phyloP scores from a whole-genome alignment of 2,329 filamentous ascomycete species.

The Colletotrichum higginsianum region DNA sequence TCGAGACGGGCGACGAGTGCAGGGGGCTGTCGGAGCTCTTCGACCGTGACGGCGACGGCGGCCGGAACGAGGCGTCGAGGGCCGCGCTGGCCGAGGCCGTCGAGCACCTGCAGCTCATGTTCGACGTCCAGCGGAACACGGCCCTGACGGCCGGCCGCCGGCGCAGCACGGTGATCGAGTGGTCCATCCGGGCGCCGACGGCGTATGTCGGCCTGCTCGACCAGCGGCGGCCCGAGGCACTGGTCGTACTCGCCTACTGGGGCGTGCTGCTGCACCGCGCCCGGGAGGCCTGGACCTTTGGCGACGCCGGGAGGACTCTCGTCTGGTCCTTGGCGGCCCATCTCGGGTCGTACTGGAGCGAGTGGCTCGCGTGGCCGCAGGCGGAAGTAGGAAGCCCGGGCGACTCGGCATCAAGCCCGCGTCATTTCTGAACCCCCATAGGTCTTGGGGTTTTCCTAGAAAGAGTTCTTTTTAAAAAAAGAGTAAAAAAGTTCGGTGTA shows the following conservation, averaged over 20 bases:
- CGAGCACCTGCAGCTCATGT: slow-evolving; percentile 49
- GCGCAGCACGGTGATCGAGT: slow-evolving; percentile 47
- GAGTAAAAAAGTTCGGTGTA: too few relatives aligned
- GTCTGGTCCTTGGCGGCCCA: slow-evolving; percentile 46
- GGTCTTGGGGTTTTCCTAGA: too few relatives aligned
- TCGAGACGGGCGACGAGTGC: slow-evolving; percentile 45
- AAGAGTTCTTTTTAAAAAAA: too few relatives aligned
- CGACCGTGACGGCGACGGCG: slow-evolving; percentile 7
- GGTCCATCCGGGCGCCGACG: slow-evolving; percentile 53
- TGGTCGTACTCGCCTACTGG: slow-evolving; percentile 58
- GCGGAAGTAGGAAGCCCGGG: background rate
- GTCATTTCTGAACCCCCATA: too few relatives aligned
- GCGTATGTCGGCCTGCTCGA: slow-evolving; percentile 55
- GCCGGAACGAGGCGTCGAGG: slow-evolving; percentile 40
- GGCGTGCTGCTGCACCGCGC: slow-evolving; percentile 57
- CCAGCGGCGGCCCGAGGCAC: slow-evolving; percentile 55
- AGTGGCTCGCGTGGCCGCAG: slow-evolving; percentile 46
- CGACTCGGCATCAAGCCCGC: background rate
- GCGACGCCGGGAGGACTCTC: slow-evolving; percentile 49
- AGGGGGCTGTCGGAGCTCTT: slow-evolving; percentile 46
- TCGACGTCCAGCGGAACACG: slow-evolving; percentile 45
- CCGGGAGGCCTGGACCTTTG: slow-evolving; percentile 53
- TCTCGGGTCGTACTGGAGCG: slow-evolving; percentile 51
- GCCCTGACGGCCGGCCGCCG: slow-evolving; percentile 39
- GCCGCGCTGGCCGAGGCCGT: slow-evolving; percentile 46